phyloP scores from a whole-genome alignment of 768 basidiomycete genomes.

The Dacryopinax primogenitus region DNA sequence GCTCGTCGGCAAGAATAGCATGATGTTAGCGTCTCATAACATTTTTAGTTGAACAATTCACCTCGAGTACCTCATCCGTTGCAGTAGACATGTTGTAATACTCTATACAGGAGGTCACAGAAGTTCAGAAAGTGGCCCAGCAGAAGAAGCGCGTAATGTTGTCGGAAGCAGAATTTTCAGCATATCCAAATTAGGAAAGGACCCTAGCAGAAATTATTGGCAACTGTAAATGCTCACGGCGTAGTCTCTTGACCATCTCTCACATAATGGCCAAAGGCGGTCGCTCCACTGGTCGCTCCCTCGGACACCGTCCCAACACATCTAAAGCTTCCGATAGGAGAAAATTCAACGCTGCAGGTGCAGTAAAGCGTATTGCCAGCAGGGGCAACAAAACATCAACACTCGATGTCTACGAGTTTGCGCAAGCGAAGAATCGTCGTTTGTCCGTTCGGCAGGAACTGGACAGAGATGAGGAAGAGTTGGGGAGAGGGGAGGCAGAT shows the following conservation, averaged over 20 bases:
- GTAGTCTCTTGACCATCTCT: not conserved
- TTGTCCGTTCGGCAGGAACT: conserved; percentile 19
- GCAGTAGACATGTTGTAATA: not conserved
- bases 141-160: not conserved
- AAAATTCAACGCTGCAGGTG: not conserved
- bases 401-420: not conserved
- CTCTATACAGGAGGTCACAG: not conserved
- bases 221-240: too few relatives aligned
- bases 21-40: not conserved
- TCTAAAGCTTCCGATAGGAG: not conserved
- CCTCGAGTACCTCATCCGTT: conserved; percentile 7
- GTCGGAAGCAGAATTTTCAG: conserved; percentile 6
- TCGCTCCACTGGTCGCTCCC: not conserved
- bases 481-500: conserved; percentile 22
- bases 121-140: not conserved
- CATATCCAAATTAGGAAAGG: too few relatives aligned
- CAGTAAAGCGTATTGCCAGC: not conserved
- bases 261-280: conserved; percentile 1
- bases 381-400: not conserved
- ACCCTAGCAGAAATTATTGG: too few relatives aligned
- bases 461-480: conserved; percentile 36
- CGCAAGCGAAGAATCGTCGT: conserved; percentile 5
- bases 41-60: not conserved
- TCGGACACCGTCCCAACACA: not conserved
- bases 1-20: not conserved